Evolutionary conservation across 2,329 filamentous ascomycete genomes (phyloP).

Genomic region (Diaporthe vexans): DNA sequence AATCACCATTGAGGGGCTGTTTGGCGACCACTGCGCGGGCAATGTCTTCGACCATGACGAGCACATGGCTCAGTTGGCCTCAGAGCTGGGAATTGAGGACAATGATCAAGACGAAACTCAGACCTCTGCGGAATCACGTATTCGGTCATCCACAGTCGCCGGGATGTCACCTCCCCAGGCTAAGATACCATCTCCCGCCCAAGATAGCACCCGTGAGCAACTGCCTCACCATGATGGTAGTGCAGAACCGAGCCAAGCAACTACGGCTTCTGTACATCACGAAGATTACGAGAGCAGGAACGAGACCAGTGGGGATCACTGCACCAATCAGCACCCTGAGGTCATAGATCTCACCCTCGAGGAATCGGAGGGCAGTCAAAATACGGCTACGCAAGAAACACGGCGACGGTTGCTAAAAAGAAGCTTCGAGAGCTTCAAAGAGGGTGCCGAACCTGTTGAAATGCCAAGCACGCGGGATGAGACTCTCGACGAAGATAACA

Average conservation of each 20-base stretch:
- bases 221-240: not conserved
- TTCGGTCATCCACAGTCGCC: not conserved
- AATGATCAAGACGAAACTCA: slow-evolving; percentile 27
- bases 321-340: not conserved
- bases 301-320: too few species aligned
- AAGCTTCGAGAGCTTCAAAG: slow-evolving; percentile 10
- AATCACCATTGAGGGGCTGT: slow-evolving; percentile 76
- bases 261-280: not conserved
- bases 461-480: not conserved
- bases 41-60: slow-evolving; percentile 75
- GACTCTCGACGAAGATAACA: slow-evolving; percentile 17
- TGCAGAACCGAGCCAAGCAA: not conserved
- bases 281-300: not conserved
- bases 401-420: slow-evolving; percentile 16
- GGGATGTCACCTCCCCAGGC: slow-evolving; percentile 5
- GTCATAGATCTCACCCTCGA: slow-evolving; percentile 36
- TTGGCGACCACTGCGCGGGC: slow-evolving; percentile 77
- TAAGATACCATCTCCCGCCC: not conserved
- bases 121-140: slow-evolving; percentile 21
- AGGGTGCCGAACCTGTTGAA: not conserved
- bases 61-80: slow-evolving; percentile 62
- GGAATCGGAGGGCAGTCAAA: slow-evolving; percentile 9
- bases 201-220: not conserved
- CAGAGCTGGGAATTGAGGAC: not conserved
- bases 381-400: not conserved